Base-by-base conservation (phyloP, 2,329 filamentous ascomycete species). In the Venturia effusa region DNA sequence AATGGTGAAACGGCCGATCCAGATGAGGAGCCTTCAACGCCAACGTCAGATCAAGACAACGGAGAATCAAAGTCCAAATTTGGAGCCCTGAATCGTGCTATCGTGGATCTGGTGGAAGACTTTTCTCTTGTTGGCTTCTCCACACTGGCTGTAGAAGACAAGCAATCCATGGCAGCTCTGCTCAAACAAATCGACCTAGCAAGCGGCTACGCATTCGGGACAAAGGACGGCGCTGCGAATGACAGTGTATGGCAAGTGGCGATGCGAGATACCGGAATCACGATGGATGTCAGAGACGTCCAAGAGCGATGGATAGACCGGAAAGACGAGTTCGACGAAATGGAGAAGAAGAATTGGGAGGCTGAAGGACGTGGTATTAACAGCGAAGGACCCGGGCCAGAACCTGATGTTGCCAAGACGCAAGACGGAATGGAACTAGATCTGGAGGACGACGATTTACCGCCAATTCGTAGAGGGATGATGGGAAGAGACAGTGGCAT, bases 201-300 rank as follows among this genome's bases (percentile, higher is more conserved):
- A 0, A 88, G 90, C 11, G 94, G 94, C 0, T 97, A 97, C 76
- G 89, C 92, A 0, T 97, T 99, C 77, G 92, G 92, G 0, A 64
- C 66, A 19, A 66, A 67, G 27, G 59, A 62, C 13, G 65, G 65
- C 37, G 90, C 92, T 59, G 90, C 92, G 57, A 97, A 97, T 69
- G 93, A 99, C 73, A 92, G 88, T 7, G 85, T 99, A n/a, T 99
- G 94, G 94, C 90, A 95, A 71, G 87, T 97, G 55, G 91, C 94
- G 2, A 96, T 97, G 85, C 85, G 92, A 64, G 83, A 87, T 67
- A 82, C 83, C 2, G 78, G 82, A 68, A 82, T 83, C 65, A 84
- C 86, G 41, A 86, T 96, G 81, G 92, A 95, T 70, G 86, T 92
- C 11, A 81, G 88, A 66, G 93, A 99, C 75, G 87, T 97, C 67